These are phyloP conservation scores for Plantago elongata DNA, from an alignment of 257 asterid species.

Conservation along the genomic window DNA sequence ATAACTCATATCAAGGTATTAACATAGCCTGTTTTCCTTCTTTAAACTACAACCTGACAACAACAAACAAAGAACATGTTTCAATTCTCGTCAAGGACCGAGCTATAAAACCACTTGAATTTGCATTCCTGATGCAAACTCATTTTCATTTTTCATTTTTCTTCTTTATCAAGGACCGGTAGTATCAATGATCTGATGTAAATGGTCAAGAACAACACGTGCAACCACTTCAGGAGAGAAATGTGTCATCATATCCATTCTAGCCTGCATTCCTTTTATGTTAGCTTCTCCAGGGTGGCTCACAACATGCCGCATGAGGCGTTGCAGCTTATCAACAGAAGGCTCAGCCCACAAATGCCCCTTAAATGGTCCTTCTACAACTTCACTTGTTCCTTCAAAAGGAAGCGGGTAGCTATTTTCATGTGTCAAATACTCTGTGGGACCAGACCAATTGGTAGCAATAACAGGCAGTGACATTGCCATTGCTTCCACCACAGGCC, in stretches of 20 bases:
- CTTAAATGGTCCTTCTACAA: slow-evolving; percentile 61
- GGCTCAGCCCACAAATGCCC: slow-evolving; percentile 95
- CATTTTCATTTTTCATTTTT: neutral
- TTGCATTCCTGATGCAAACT: neutral
- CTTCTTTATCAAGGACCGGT: neutral
- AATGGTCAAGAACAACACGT: slow-evolving; percentile 38
- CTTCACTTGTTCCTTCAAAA: slow-evolving; percentile 56
- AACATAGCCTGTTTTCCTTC: too few species aligned
- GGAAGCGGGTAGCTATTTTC: slow-evolving; percentile 68
- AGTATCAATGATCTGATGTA: slow-evolving; percentile 32
- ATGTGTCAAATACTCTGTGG: slow-evolving; percentile 64
- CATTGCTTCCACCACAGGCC: slow-evolving; percentile 92
- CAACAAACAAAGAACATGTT: too few species aligned
- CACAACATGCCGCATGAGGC: slow-evolving; percentile 51
- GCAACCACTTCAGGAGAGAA: slow-evolving; percentile 68
- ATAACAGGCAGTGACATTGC: slow-evolving; percentile 82
- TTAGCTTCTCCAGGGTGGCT: slow-evolving; percentile 43
- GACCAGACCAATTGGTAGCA: slow-evolving; percentile 92
- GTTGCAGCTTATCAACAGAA: slow-evolving; percentile 46
- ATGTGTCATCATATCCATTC: slow-evolving; percentile 56
- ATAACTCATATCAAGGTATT: too few species aligned
- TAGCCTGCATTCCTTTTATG: slow-evolving; percentile 56
- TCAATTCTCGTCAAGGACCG: too few species aligned
- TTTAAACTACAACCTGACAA: too few species aligned
- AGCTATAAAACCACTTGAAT: neutral